phyloP scores from a whole-genome alignment of 495 filamentous ascomycete genomes.

The Bathelium albidoporum region DNA sequence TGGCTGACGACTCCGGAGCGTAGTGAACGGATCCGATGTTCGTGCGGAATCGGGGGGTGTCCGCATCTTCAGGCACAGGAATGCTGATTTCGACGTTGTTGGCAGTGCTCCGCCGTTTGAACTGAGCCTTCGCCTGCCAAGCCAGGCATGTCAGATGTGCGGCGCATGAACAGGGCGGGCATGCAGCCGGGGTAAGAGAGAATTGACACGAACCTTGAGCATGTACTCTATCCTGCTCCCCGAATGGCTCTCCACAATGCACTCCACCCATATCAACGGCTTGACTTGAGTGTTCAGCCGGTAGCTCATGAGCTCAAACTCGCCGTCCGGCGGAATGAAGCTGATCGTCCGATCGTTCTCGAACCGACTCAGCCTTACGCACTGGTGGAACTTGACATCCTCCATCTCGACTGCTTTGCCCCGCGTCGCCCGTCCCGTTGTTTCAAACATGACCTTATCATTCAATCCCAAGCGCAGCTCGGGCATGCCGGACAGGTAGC shows the following conservation, averaged over 20 bases:
- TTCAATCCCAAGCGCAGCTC: conserved; percentile 91
- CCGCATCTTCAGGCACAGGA: conserved; percentile 94
- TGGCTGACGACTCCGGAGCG: conserved; percentile 91
- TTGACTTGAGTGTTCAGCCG: conserved; percentile 98
- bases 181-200: neutral
- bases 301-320: conserved; percentile 99
- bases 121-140: conserved; percentile 76
- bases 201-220: conserved; percentile 71
- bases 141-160: neutral
- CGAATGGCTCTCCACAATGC: conserved; percentile 88
- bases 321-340: conserved; percentile 96
- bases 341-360: conserved; percentile 98
- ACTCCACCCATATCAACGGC: conserved; percentile 98
- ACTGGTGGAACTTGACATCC: conserved; percentile 99
- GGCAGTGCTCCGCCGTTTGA: conserved; percentile 93
- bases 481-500: conserved; percentile 97
- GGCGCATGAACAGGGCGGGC: neutral
- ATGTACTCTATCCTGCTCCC: conserved; percentile 96
- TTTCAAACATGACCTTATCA: conserved; percentile 99
- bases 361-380: conserved; percentile 88
- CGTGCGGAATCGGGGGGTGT: conserved; percentile 91
- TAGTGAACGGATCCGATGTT: conserved; percentile 99
- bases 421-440: conserved; percentile 83
- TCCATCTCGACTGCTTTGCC: conserved; percentile 99
- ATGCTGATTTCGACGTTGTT: conserved; percentile 99